Evolutionary conservation across 176 grass and related monocot species (phyloP).

Genomic region (Ensete ventricosum): DNA sequence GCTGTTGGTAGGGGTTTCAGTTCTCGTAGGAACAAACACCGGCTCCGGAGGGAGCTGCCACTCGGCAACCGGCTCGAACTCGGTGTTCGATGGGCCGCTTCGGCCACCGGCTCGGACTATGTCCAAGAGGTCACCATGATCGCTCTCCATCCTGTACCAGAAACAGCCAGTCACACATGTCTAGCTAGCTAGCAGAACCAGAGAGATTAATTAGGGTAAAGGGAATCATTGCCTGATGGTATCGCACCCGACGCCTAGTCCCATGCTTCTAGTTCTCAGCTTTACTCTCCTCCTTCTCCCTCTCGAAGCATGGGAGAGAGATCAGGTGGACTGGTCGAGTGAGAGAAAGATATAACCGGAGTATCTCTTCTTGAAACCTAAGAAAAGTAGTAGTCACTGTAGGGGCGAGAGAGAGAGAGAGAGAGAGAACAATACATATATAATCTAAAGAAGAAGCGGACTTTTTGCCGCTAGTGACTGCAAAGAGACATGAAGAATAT

Average conservation of each 20-base stretch:
- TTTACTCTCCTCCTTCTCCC: not conserved
- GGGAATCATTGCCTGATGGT: no score
- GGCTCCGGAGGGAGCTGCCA: constrained; percentile 35
- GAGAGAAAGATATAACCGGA: no score
- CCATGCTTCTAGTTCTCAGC: no score
- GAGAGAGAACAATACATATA: not conserved
- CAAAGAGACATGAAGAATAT: no score
- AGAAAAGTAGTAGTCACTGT: no score
- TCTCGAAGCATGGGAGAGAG: not conserved
- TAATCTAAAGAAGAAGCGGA: no score
- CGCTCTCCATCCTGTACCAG: constrained; percentile 48
- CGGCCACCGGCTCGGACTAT: constrained; percentile 47
- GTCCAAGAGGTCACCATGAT: constrained; percentile 79
- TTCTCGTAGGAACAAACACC: constrained; percentile 24
- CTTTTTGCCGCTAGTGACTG: no score
- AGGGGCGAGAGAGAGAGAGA: not conserved
- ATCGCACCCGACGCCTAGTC: no score
- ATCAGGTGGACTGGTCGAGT: no score
- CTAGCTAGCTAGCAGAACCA: not conserved
- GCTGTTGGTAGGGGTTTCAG: constrained; percentile 7
- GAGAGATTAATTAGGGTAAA: no score
- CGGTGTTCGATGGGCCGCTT: constrained; percentile 9
- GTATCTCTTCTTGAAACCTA: no score
- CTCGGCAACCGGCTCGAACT: constrained; percentile 14
- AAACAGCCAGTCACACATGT: constrained; percentile 92